Evolutionary conservation across 345 rosid species (phyloP).

Genomic region (Durio zibethinus): DNA sequence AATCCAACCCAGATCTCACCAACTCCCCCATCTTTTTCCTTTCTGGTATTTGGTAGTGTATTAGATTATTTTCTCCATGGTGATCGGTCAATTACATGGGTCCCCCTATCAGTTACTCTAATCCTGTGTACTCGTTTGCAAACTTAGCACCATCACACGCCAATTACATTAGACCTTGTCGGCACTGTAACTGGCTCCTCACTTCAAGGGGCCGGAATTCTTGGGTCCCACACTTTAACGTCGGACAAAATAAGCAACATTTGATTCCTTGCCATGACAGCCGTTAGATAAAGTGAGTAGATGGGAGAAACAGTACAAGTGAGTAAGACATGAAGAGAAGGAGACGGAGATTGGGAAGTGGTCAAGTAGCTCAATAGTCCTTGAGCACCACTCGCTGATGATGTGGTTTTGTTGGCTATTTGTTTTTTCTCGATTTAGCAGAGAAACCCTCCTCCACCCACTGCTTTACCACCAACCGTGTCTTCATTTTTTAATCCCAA

Average conservation of each 20-base stretch:
- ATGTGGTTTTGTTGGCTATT: slow-evolving; percentile 58
- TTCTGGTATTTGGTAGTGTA: no score
- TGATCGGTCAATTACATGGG: slow-evolving; percentile 1
- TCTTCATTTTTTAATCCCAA: slow-evolving; percentile 8
- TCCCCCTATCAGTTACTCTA: not conserved
- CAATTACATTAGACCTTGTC: not conserved
- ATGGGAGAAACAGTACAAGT: not conserved
- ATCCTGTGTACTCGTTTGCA: not conserved
- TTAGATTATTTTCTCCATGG: not conserved
- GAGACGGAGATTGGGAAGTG: slow-evolving; percentile 15
- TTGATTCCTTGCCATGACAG: not conserved
- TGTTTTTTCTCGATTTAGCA: slow-evolving; percentile 34
- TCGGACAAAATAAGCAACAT: slow-evolving; percentile 3
- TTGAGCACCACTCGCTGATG: slow-evolving; percentile 56
- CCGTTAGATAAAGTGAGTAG: slow-evolving; percentile 10
- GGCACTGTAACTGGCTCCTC: not conserved
- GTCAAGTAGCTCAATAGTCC: slow-evolving; percentile 2
- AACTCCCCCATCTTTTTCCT: not conserved
- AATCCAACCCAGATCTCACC: not conserved
- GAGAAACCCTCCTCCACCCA: slow-evolving; percentile 53
- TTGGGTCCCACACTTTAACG: not conserved
- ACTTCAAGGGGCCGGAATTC: not conserved
- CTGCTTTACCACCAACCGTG: slow-evolving; percentile 41
- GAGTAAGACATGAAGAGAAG: not conserved
- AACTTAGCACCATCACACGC: not conserved